Percentiles rank a stretch among this genome's conserved stretches.
Conservation (phyloP, 345 rosid species). For the Arabis alpina region DNA sequence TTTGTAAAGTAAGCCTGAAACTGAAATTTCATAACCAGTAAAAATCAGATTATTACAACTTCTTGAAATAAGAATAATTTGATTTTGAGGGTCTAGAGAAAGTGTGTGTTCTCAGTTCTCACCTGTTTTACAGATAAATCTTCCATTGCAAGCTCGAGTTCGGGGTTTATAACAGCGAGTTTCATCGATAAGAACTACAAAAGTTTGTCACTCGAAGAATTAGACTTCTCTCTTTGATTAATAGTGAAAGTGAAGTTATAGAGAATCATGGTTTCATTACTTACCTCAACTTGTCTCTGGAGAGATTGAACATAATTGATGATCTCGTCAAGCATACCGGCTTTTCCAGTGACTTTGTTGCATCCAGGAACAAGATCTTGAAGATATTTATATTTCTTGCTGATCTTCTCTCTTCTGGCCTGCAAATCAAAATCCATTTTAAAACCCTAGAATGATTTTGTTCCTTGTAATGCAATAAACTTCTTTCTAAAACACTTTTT, state of each 20-base stretch:
- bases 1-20: slow-evolving; percentile 49
- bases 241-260: not conserved
- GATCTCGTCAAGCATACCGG: slow-evolving; percentile 83
- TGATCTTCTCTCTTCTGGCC: slow-evolving; percentile 75
- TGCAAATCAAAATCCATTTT: slow-evolving; percentile 30
- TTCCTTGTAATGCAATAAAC: slow-evolving; percentile 27
- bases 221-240: slow-evolving; percentile 7
- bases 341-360: slow-evolving; percentile 63
- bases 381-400: slow-evolving; percentile 64
- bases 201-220: slow-evolving; percentile 4
- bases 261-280: slow-evolving; percentile 19
- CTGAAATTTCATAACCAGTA: slow-evolving; percentile 25
- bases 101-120: not conserved
- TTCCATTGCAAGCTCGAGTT: slow-evolving; percentile 50
- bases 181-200: slow-evolving; percentile 88
- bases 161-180: slow-evolving; percentile 65
- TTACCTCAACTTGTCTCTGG: slow-evolving; percentile 82
- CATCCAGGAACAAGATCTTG: slow-evolving; percentile 81
- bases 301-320: slow-evolving; percentile 80
- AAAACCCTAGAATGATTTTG: slow-evolving; percentile 5
- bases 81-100: slow-evolving; percentile 12
- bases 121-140: slow-evolving; percentile 51
- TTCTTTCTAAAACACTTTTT: not conserved
- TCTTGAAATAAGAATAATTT: not conserved
- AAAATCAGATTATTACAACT: not conserved